A percentile compares a stretch with the other conserved stretches of the same genome.
These are phyloP conservation scores for Vigna trinervia DNA, from an alignment of 306 rosid genomes.

Conservation along the genomic window DNA sequence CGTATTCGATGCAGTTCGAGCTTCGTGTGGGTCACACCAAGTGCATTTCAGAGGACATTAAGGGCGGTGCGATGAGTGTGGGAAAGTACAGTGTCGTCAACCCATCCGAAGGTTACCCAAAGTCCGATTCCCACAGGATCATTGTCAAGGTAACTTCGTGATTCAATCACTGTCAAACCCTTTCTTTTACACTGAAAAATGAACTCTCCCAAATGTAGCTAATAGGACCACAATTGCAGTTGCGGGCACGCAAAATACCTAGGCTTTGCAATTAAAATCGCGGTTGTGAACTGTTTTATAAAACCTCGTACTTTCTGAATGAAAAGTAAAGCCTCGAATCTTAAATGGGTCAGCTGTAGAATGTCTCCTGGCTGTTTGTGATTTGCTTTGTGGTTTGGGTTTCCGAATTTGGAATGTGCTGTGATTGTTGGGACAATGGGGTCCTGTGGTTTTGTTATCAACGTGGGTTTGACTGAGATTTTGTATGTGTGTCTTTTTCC, in stretches of 20 bases:
- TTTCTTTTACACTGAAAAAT: background rate
- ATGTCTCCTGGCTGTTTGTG: background rate
- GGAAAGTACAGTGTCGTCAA: conserved; percentile 72
- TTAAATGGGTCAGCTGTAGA: conserved; percentile 15
- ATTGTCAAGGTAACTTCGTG: conserved; percentile 60
- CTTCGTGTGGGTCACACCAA: conserved; percentile 66
- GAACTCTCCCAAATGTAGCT: background rate
- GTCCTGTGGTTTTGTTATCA: conserved; percentile 26
- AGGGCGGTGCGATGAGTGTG: conserved; percentile 68
- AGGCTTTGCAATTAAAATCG: background rate
- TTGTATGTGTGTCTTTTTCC: conserved; percentile 35
- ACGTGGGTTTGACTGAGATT: conserved; percentile 44
- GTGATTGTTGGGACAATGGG: conserved; percentile 18
- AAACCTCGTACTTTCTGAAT: background rate
- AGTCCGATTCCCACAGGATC: conserved; percentile 72
- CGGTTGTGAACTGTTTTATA: background rate
- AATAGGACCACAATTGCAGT: background rate
- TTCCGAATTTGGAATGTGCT: conserved; percentile 30
- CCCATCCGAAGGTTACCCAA: conserved; percentile 58
- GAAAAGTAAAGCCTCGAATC: background rate
- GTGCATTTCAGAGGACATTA: conserved; percentile 84
- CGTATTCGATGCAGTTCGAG: conserved; percentile 71
- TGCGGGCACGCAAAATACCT: background rate
- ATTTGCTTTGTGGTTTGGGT: conserved; percentile 19
- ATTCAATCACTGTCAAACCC: conserved; percentile 23